Evolutionary conservation across 2,329 filamentous ascomycete species (phyloP).

Genomic region (Simplicillium sp.): DNA sequence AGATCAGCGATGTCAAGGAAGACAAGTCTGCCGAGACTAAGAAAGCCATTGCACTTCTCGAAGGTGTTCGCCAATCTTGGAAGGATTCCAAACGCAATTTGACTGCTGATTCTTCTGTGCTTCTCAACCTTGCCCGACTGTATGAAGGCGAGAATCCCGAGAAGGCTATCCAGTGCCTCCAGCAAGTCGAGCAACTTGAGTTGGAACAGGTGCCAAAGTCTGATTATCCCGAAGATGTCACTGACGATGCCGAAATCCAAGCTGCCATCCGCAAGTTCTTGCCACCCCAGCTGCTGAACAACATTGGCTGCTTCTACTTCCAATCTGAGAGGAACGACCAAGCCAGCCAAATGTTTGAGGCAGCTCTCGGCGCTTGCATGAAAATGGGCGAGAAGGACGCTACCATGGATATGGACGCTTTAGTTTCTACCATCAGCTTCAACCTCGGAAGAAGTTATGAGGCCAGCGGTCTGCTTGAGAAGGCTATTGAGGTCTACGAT

Average conservation of each 20-base stretch:
- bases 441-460: conserved; percentile 93
- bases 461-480: conserved; percentile 66
- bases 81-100: conserved; percentile 85
- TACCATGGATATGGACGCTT: conserved; percentile 73
- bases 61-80: conserved; percentile 79
- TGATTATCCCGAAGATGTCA: conserved; percentile 47
- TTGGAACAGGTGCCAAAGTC: conserved; percentile 66
- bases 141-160: conserved; percentile 83
- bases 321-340: conserved; percentile 73
- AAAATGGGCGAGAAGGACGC: conserved; percentile 68
- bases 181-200: conserved; percentile 87
- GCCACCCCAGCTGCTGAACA: conserved; percentile 88
- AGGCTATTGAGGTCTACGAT: conserved; percentile 84
- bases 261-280: conserved; percentile 64
- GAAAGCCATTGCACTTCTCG: conserved; percentile 78
- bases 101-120: conserved; percentile 71
- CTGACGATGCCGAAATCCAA: conserved; percentile 50
- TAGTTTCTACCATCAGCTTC: conserved; percentile 94
- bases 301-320: conserved; percentile 93
- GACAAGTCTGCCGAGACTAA: conserved; percentile 79
- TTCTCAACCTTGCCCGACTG: conserved; percentile 83
- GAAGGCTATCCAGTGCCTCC: conserved; percentile 82
- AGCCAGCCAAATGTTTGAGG: conserved; percentile 82
- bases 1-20: conserved; percentile 64
- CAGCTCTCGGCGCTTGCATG: conserved; percentile 81